A percentile compares a stretch with the other conserved stretches of the same genome.
These are phyloP conservation scores for Ascochyta fabae DNA, from an alignment of 2,329 filamentous ascomycete species.

Conservation along the genomic window DNA sequence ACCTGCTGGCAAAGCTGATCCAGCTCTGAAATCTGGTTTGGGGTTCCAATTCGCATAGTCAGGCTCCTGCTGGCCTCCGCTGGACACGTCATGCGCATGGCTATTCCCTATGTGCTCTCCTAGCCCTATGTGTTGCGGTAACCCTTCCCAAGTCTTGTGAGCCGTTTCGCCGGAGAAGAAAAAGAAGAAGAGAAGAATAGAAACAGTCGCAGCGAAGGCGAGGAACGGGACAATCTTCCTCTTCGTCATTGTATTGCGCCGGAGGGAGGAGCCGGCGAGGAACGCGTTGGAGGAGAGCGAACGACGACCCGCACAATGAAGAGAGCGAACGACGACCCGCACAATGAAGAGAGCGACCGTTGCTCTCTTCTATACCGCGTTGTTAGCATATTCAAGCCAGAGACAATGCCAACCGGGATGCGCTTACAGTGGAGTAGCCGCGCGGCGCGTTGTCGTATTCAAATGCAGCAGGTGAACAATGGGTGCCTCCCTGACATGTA, in stretches of 20 bases:
- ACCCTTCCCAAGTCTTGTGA: conserved; percentile 45
- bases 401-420: neutral
- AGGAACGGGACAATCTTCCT: conserved; percentile 41
- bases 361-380: neutral
- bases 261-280: neutral
- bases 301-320: neutral
- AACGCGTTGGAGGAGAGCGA: neutral
- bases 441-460: conserved; percentile 5
- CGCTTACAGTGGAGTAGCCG: conserved; percentile 14
- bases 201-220: conserved; percentile 33
- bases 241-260: conserved; percentile 32
- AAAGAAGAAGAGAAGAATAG: conserved; percentile 50
- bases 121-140: conserved; percentile 52
- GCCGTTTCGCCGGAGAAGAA: conserved; percentile 46
- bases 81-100: conserved; percentile 17
- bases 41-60: conserved; percentile 49
- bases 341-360: neutral
- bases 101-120: conserved; percentile 43
- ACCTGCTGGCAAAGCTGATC: conserved; percentile 49
- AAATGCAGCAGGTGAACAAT: conserved; percentile 7
- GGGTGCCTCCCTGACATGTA: neutral
- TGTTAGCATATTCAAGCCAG: neutral
- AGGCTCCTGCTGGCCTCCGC: conserved; percentile 28
- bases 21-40: conserved; percentile 40
- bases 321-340: neutral